Percentiles rank a stretch among this genome's conserved stretches.
These are phyloP conservation scores for Heterobasidion irregulare DNA, from an alignment of 1,284 basidiomycete genomes.

Conservation along the genomic window DNA sequence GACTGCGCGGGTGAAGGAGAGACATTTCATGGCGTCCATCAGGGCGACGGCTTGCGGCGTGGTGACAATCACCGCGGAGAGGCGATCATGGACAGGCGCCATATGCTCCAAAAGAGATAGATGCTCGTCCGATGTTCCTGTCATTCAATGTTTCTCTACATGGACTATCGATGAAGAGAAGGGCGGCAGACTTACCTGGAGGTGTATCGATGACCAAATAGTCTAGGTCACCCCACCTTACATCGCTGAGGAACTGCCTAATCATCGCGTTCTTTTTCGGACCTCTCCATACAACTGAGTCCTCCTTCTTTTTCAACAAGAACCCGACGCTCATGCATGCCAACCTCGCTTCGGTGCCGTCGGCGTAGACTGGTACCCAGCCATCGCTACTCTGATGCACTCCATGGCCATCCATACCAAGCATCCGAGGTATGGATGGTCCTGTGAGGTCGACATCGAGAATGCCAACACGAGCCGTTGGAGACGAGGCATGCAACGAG, in stretches of 20 bases:
- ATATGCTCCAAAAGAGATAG: slow-evolving; percentile 93
- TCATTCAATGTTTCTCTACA: slow-evolving; percentile 3
- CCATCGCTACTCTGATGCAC: slow-evolving; percentile 93
- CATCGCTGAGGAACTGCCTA: slow-evolving; percentile 92
- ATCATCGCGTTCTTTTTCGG: slow-evolving; percentile 99
- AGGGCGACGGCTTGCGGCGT: slow-evolving; percentile 97
- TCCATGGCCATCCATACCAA: slow-evolving; percentile 81
- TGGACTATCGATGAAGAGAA: background rate
- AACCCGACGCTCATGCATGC: slow-evolving; percentile 98
- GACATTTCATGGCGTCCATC: slow-evolving; percentile 91
- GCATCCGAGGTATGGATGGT: slow-evolving; percentile 95
- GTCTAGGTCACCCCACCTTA: slow-evolving; percentile 94
- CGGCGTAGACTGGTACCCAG: slow-evolving; percentile 97
- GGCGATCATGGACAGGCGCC: slow-evolving; percentile 72
- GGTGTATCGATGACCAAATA: slow-evolving; percentile 97
- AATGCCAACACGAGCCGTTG: slow-evolving; percentile 73
- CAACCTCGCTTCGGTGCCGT: slow-evolving; percentile 60
- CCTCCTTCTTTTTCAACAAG: slow-evolving; percentile 81
- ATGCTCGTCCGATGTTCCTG: slow-evolving; percentile 98
- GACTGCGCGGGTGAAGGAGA: slow-evolving; percentile 90
- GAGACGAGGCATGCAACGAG: slow-evolving; percentile 65
- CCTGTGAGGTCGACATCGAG: slow-evolving; percentile 97
- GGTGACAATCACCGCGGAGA: slow-evolving; percentile 87
- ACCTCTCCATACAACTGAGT: slow-evolving; percentile 96
- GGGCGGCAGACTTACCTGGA: slow-evolving; percentile 57